Conservation (phyloP, 768 basidiomycete species). For the Boletus eberwhitei region DNA sequence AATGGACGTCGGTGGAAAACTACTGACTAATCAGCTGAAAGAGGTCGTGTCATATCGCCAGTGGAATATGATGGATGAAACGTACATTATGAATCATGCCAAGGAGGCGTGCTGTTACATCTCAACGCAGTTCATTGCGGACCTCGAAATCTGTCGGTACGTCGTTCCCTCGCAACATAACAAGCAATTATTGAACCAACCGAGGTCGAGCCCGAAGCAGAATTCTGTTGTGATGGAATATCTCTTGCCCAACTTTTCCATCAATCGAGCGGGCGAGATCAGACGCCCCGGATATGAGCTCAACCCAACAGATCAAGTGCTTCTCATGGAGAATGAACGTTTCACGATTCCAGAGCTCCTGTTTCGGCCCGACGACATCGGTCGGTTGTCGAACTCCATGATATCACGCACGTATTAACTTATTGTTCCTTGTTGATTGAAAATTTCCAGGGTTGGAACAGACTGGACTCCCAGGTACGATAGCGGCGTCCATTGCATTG, state of each 20-base stretch:
- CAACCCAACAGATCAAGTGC: conserved; percentile 59
- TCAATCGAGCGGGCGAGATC: conserved; percentile 57
- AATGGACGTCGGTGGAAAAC: conserved; percentile 92
- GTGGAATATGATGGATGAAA: conserved; percentile 99
- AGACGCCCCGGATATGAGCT: conserved; percentile 51
- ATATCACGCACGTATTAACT: conserved; percentile 6
- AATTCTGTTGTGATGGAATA: conserved; percentile 85
- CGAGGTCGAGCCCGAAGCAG: conserved; percentile 49
- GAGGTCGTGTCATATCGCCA: conserved; percentile 92
- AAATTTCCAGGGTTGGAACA: conserved; percentile 65
- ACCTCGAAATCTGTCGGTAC: conserved; percentile 79
- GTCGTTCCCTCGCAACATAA: conserved; percentile 30
- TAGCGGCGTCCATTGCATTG: conserved; percentile 70
- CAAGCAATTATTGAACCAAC: conserved; percentile 18
- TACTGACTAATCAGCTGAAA: conserved; percentile 93
- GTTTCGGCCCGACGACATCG: conserved; percentile 88
- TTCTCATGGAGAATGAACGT: conserved; percentile 88
- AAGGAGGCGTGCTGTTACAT: conserved; percentile 92
- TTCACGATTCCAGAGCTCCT: conserved; percentile 91
- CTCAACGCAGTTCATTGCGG: conserved; percentile 62
- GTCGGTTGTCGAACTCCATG: conserved; percentile 40
- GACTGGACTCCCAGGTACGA: conserved; percentile 69
- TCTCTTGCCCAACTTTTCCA: conserved; percentile 83
- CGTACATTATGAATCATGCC: conserved; percentile 87
- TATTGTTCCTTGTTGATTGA: conserved; percentile 1